Base-by-base conservation (phyloP, 495 filamentous ascomycete species). In the Amphirosellinia nigrospora region DNA sequence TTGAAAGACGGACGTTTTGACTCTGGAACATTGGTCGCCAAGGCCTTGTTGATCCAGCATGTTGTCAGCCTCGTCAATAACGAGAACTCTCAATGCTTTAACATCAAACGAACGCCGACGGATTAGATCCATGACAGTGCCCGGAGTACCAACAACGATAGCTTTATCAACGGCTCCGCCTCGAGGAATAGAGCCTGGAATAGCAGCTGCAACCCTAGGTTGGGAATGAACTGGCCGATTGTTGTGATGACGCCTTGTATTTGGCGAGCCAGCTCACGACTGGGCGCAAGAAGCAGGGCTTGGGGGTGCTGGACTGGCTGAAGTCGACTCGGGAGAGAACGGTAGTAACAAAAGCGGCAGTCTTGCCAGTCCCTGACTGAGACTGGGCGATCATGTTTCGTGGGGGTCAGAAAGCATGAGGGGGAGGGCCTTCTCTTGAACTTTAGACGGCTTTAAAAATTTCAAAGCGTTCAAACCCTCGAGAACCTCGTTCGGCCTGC, bases 351-450 rank as follows among this genome's bases (percentile, higher is more conserved):
- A 98, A 99, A 38, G 96, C 96, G 38, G 96, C 96, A 11, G 96
- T 99, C 83, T 99, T 99, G 68, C 96, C 96, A 16, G 96, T 99
- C 70, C 96, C 96, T 5, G 96, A 99, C 81, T 99, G 96, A 34
- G 96, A 98, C 78, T 99, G 96, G 26, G 94, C 96, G 70, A 99
- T 95, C 85, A 98, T 90, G 80, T 98, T 98, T 50, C 83, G 86
- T 0, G 95, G 92, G 94, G 94, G 73, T 97, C 87, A 71, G 82
- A 75, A 70, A 99, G 86, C 68, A 99, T 89, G 23, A 99, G 86
- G 21, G 96, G 96, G 3, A 99, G 85, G 2, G 95, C 95, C 64
- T 89, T 90, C 79, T 97, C 96, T 81, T 99, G 96, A 75, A 99
- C 94, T 82, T 98, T 98, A 34, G 95, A 98, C 0, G 96, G 96